Conservation (phyloP, 2,329 filamentous ascomycete species). For the Daldinia eschscholtzii region DNA sequence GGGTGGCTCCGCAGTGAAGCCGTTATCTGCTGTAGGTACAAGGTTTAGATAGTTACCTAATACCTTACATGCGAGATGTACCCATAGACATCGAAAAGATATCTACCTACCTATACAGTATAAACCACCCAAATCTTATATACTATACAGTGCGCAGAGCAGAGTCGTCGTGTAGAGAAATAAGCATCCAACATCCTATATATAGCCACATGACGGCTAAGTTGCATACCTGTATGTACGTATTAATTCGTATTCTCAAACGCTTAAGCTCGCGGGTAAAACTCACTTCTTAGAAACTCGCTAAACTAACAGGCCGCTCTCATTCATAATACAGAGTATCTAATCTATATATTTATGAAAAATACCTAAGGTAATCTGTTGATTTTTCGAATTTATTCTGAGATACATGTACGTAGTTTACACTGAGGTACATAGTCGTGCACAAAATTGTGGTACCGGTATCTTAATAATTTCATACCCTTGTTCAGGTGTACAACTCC, state of each 20-base stretch:
- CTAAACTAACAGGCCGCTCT: neutral
- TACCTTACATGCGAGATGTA: neutral
- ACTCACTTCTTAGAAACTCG: neutral
- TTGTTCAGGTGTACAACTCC: no score
- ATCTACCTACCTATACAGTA: slow-evolving; percentile 1
- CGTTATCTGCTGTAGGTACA: slow-evolving; percentile 8
- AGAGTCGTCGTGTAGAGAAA: neutral
- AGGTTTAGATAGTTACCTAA: neutral
- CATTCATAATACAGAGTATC: no score
- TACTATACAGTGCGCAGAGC: slow-evolving; percentile 3
- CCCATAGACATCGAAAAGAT: neutral
- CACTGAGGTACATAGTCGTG: no score
- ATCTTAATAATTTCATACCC: no score
- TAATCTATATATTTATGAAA: neutral
- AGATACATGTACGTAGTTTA: no score
- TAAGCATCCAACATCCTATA: slow-evolving; percentile 12
- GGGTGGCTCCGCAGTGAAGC: slow-evolving; percentile 25
- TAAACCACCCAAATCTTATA: neutral
- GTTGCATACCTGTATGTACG: neutral
- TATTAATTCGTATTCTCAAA: slow-evolving; percentile 22
- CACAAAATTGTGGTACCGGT: no score
- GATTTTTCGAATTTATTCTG: no score
- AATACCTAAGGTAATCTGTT: no score
- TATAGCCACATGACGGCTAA: slow-evolving; percentile 29
- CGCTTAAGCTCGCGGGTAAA: slow-evolving; percentile 17